Percentiles rank a stretch among this genome's conserved stretches.
Evolutionary conservation across 148 eudicot species (phyloP).

Genomic region (Nepenthes mirabilis): DNA sequence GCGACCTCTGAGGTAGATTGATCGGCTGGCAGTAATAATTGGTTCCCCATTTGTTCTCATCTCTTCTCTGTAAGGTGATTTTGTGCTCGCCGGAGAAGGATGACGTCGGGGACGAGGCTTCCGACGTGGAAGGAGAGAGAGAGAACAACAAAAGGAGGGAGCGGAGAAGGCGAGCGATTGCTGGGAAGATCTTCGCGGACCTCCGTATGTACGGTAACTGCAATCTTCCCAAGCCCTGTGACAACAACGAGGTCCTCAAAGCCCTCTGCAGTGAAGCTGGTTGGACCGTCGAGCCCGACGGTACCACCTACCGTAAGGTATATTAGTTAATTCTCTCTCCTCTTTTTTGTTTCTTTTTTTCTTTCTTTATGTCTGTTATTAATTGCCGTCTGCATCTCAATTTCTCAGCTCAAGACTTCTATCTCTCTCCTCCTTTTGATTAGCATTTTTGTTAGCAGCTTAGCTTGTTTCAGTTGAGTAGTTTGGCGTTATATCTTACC

Average conservation of each 20-base stretch:
- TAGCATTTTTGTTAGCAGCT: too few species aligned
- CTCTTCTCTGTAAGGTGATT: too few species aligned
- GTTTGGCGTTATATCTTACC: too few species aligned
- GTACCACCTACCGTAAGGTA: constrained; percentile 59
- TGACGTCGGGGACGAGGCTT: constrained; percentile 31
- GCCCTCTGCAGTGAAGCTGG: constrained; percentile 54
- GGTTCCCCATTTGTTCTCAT: too few species aligned
- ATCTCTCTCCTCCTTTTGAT: not conserved
- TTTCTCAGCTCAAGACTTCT: not conserved
- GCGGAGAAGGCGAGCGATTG: constrained; percentile 43
- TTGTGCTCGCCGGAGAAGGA: constrained; percentile 1
- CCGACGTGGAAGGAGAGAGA: constrained; percentile 63
- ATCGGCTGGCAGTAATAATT: too few species aligned
- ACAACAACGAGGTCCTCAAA: constrained; percentile 52
- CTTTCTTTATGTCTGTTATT: too few species aligned
- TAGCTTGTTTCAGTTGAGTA: too few species aligned
- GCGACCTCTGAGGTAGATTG: too few species aligned
- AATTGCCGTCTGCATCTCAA: too few species aligned
- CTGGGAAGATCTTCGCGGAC: constrained; percentile 45
- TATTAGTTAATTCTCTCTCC: not conserved
- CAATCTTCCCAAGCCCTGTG: constrained; percentile 48
- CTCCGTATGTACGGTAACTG: constrained; percentile 44
- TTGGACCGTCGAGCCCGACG: constrained; percentile 51
- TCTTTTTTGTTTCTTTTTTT: too few species aligned
- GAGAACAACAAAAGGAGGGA: constrained; percentile 62